Evolutionary conservation across 2,329 filamentous ascomycete genomes (phyloP).

Genomic region (Fusarium camptoceras): DNA sequence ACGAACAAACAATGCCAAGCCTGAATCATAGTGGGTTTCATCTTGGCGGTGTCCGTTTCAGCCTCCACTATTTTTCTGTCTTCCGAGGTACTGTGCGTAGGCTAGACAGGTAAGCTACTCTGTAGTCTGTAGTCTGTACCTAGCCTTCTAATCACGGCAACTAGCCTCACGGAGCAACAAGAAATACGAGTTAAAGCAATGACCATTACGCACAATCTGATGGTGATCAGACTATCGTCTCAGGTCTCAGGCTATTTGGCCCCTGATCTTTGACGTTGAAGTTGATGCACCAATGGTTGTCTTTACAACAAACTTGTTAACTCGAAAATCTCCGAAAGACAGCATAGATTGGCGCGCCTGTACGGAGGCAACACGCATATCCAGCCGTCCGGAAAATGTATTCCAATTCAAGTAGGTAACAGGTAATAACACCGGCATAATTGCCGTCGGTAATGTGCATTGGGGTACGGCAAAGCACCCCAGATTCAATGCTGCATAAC

Average conservation of each 20-base stretch:
- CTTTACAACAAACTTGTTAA: background rate
- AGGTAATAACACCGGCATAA: background rate
- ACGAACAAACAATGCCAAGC: slow-evolving; percentile 12
- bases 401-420: background rate
- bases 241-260: background rate
- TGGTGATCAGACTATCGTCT: slow-evolving; percentile 4
- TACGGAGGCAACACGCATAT: background rate
- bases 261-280: no score
- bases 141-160: background rate
- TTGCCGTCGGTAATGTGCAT: slow-evolving; percentile 8
- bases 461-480: slow-evolving; percentile 2
- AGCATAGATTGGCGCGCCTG: slow-evolving; percentile 15
- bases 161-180: background rate
- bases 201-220: background rate
- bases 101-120: no score
- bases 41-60: slow-evolving; percentile 24
- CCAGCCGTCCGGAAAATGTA: background rate
- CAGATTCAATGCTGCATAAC: slow-evolving; percentile 5
- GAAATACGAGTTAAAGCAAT: slow-evolving; percentile 1
- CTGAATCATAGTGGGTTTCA: slow-evolving; percentile 30
- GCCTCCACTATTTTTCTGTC: slow-evolving; percentile 8
- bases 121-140: no score
- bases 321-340: background rate
- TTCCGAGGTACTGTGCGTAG: no score
- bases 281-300: background rate